These are phyloP conservation scores for Solanum medicagineum DNA, from an alignment of 257 asterid genomes.

Conservation along the genomic window DNA sequence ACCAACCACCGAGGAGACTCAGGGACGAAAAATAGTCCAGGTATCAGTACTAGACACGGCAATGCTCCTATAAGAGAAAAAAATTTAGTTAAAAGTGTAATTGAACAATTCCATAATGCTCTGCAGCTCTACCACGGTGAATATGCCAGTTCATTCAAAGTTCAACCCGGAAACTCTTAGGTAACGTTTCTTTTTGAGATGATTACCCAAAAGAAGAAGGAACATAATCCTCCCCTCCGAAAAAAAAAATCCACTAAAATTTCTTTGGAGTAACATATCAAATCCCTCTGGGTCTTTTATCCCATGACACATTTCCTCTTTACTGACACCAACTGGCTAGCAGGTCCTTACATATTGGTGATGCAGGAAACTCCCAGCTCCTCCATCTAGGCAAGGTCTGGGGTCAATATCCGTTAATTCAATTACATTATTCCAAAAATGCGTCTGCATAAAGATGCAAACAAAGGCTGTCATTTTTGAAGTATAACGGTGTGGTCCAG, in stretches of 20 bases:
- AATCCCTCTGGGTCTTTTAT: background rate
- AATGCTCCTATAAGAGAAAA: constrained; percentile 1
- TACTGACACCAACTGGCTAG: too few species aligned
- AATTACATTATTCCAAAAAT: background rate
- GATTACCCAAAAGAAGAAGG: background rate
- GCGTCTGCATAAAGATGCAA: background rate
- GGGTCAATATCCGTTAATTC: background rate
- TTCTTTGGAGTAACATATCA: background rate
- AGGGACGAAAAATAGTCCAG: constrained; percentile 33
- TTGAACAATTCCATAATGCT: background rate
- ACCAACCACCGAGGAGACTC: constrained; percentile 98
- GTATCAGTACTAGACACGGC: constrained; percentile 22
- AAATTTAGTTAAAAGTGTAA: background rate
- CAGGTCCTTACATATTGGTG: too few species aligned
- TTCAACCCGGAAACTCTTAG: background rate
- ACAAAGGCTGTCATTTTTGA: background rate
- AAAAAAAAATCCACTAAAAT: background rate
- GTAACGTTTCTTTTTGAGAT: background rate
- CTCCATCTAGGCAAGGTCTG: background rate
- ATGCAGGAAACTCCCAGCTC: background rate
- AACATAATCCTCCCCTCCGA: background rate
- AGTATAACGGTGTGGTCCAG: background rate
- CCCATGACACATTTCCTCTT: background rate
- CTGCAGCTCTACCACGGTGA: background rate
- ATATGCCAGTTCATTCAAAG: background rate